phyloP scores from a whole-genome alignment of 192 early-diverging fungal genomes.

The Podila minutissima region DNA sequence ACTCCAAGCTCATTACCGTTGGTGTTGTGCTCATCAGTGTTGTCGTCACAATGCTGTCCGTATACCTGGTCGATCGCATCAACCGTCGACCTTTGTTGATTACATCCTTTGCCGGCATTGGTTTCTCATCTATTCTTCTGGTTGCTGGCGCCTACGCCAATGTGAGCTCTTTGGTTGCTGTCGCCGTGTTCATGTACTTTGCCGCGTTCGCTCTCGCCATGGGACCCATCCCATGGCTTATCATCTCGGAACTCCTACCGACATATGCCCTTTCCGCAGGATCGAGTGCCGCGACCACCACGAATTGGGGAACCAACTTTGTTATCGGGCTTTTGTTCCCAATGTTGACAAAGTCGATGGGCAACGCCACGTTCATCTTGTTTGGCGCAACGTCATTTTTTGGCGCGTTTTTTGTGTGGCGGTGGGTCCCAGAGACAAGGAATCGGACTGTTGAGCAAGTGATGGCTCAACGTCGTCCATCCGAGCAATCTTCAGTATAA shows the following conservation, averaged over 20 bases:
- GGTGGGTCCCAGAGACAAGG: slow-evolving; percentile 86
- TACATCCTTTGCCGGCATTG: slow-evolving; percentile 67
- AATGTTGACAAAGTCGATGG: slow-evolving; percentile 39
- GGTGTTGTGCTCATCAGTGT: slow-evolving; percentile 66
- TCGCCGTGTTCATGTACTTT: slow-evolving; percentile 80
- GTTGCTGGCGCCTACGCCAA: slow-evolving; percentile 65
- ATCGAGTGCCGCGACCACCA: slow-evolving; percentile 73
- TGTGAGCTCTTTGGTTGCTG: slow-evolving; percentile 61
- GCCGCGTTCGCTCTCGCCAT: slow-evolving; percentile 80
- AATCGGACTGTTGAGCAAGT: slow-evolving; percentile 69
- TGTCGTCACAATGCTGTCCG: slow-evolving; percentile 62
- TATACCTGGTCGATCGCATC: slow-evolving; percentile 69
- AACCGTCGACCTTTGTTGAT: slow-evolving; percentile 73
- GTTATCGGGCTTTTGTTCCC: slow-evolving; percentile 56
- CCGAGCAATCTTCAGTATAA: not conserved
- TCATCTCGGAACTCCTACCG: slow-evolving; percentile 81
- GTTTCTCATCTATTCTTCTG: slow-evolving; percentile 64
- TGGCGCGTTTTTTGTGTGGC: slow-evolving; percentile 69
- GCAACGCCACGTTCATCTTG: slow-evolving; percentile 62
- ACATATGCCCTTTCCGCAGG: slow-evolving; percentile 76
- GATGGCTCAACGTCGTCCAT: slow-evolving; percentile 23
- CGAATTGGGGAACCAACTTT: slow-evolving; percentile 73
- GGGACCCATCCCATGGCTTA: slow-evolving; percentile 84
- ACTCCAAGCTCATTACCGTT: slow-evolving; percentile 70
- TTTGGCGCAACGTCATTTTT: slow-evolving; percentile 74